Percentiles rank a stretch among this genome's conserved stretches.
phyloP scores from a whole-genome alignment of 495 filamentous ascomycete species.

The Neurospora discreta region DNA sequence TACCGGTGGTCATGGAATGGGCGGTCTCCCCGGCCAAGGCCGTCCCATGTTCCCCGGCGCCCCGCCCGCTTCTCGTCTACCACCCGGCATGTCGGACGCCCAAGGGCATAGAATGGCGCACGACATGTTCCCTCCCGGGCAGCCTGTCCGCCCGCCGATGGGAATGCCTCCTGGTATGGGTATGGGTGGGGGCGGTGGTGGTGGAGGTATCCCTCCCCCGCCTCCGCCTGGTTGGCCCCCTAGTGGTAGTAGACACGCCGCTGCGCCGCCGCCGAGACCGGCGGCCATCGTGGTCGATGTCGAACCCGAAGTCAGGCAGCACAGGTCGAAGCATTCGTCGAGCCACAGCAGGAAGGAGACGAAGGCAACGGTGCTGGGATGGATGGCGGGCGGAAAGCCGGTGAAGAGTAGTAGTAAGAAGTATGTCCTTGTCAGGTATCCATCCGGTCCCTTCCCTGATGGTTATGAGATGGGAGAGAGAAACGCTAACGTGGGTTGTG shows the following conservation, averaged over 20 bases:
- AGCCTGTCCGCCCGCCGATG: background rate
- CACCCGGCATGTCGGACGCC: background rate
- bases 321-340: background rate
- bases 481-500: background rate
- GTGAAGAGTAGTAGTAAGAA: conserved; percentile 24
- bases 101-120: background rate
- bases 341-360: conserved; percentile 6
- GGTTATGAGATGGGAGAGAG: background rate
- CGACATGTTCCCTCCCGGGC: background rate
- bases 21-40: background rate
- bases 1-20: background rate
- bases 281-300: background rate
- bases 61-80: background rate
- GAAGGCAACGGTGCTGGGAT: conserved; percentile 22
- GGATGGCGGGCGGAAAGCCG: conserved; percentile 24
- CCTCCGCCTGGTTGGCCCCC: background rate
- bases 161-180: background rate
- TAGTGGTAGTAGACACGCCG: background rate
- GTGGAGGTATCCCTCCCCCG: background rate
- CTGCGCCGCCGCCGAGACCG: background rate
- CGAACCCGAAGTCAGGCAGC: background rate
- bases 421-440: conserved; percentile 12
- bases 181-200: background rate
- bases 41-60: background rate
- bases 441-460: background rate